A percentile compares a stretch with the other conserved stretches of the same genome.
Evolutionary conservation across 768 basidiomycete species (phyloP).

Genomic region (Trametes gibbosa): DNA sequence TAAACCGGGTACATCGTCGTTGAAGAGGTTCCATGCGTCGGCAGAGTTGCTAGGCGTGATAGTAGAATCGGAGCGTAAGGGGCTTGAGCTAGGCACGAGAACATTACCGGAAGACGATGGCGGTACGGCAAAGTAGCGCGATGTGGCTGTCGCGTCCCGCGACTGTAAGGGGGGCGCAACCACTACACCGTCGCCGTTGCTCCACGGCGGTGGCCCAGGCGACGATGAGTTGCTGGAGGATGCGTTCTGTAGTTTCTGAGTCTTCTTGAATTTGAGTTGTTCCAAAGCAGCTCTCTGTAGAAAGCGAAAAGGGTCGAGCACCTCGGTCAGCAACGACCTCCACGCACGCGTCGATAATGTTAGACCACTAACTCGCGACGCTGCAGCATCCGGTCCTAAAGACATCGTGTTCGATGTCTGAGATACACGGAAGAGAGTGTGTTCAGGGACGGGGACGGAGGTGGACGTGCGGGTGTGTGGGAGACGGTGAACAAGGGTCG

Average conservation of each 20-base stretch:
- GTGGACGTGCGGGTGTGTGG: slow-evolving; percentile 12
- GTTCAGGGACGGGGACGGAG: slow-evolving; percentile 3
- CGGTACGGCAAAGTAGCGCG: slow-evolving; percentile 54
- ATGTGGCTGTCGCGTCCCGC: slow-evolving; percentile 68
- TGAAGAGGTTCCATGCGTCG: slow-evolving; percentile 34
- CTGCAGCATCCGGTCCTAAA: slow-evolving; percentile 42
- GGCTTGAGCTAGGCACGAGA: slow-evolving; percentile 78
- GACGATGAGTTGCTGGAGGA: slow-evolving; percentile 21
- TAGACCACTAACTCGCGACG: slow-evolving; percentile 48
- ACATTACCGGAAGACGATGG: slow-evolving; percentile 52
- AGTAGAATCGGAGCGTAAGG: slow-evolving; percentile 41
- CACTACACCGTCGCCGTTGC: slow-evolving; percentile 18
- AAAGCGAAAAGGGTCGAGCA: slow-evolving; percentile 7
- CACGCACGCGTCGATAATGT: slow-evolving; percentile 7
- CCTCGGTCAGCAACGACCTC: slow-evolving; percentile 16
- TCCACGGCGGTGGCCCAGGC: slow-evolving; percentile 23
- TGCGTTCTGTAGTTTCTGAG: slow-evolving; percentile 29
- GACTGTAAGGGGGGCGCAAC: slow-evolving; percentile 58
- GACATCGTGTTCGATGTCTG: slow-evolving; percentile 37
- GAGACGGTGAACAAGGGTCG: slow-evolving; percentile 19
- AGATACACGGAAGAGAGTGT: neutral
- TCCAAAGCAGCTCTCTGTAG: slow-evolving; percentile 43
- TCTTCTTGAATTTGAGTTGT: slow-evolving; percentile 47
- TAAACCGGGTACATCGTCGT: slow-evolving; percentile 46
- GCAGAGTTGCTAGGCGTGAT: slow-evolving; percentile 36